Percentiles rank a stretch among this genome's conserved stretches.
Conservation (phyloP, 2,329 filamentous ascomycete genomes). For the Spiromastix sp. region DNA sequence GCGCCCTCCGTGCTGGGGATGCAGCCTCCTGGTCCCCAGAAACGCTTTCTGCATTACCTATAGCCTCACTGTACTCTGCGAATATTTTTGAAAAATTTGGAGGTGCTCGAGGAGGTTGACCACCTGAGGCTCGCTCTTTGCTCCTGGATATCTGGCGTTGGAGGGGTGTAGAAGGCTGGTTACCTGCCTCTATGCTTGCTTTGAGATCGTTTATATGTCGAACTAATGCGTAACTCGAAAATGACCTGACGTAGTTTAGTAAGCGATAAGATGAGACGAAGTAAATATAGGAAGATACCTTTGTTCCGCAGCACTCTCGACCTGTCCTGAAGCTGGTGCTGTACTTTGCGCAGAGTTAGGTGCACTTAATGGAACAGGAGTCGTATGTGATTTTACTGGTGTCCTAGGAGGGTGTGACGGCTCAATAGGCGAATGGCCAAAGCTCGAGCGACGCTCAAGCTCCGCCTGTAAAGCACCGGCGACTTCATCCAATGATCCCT, state of each 20-base stretch:
- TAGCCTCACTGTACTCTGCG: too few species aligned
- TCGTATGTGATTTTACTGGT: neutral
- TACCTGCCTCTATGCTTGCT: too few species aligned
- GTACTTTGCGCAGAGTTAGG: neutral
- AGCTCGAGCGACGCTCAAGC: constrained; percentile 23
- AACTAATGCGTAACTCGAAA: too few species aligned
- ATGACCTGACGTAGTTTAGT: too few species aligned
- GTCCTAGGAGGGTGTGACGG: too few species aligned
- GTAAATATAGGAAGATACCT: too few species aligned
- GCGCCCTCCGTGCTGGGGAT: constrained; percentile 11
- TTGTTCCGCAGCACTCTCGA: too few species aligned
- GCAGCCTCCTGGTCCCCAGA: too few species aligned
- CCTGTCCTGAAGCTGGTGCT: neutral
- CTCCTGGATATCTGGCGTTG: neutral
- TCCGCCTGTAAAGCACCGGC: constrained; percentile 11
- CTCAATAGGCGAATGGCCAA: constrained; percentile 7
- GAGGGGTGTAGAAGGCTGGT: neutral
- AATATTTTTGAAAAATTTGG: too few species aligned
- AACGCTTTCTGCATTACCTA: too few species aligned
- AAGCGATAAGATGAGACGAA: too few species aligned
- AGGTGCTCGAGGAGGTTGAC: neutral
- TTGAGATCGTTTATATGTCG: too few species aligned
- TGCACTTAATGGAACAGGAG: neutral
- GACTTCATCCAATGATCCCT: constrained; percentile 32
- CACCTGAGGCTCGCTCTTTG: neutral